A percentile compares a stretch with the other conserved stretches of the same genome.
phyloP scores from a whole-genome alignment of 2,329 filamentous ascomycete species.

The Arthrobotrys entomopaga region DNA sequence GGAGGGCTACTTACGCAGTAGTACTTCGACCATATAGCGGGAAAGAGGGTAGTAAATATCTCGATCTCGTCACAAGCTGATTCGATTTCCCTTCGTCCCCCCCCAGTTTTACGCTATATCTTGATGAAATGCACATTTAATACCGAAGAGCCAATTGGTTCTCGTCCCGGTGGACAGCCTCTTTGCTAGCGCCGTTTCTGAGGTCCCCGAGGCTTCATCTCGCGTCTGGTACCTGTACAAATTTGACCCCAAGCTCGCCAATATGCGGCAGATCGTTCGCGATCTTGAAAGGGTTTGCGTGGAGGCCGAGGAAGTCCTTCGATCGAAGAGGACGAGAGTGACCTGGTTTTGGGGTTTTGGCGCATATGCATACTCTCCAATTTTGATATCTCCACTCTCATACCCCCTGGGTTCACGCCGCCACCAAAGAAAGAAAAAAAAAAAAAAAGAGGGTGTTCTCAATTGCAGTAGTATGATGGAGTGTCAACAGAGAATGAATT shows the following conservation, averaged over 20 bases:
- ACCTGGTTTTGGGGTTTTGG: slow-evolving; percentile 50
- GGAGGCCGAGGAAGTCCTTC: slow-evolving; percentile 27
- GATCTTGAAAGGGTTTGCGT: slow-evolving; percentile 9
- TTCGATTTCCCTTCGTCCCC: not conserved
- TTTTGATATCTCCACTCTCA: not conserved
- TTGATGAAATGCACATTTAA: slow-evolving; percentile 17
- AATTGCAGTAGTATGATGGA: no score
- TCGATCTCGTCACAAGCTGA: not conserved
- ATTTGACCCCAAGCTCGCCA: not conserved
- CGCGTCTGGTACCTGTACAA: slow-evolving; percentile 30
- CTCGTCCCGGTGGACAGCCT: slow-evolving; percentile 26
- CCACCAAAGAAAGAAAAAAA: not conserved
- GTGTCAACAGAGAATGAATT: no score
- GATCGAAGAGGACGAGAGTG: slow-evolving; percentile 23
- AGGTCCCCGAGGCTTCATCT: slow-evolving; percentile 1
- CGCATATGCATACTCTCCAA: not conserved
- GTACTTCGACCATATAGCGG: not conserved
- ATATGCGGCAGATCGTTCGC: slow-evolving; percentile 27
- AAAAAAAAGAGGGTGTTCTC: no score
- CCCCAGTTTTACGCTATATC: not conserved
- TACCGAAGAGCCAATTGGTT: slow-evolving; percentile 44
- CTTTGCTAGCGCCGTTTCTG: slow-evolving; percentile 30
- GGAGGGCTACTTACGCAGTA: slow-evolving; percentile 1
- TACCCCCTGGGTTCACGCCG: slow-evolving; percentile 19
- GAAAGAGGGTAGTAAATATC: not conserved